Percentiles rank a stretch among this genome's conserved stretches.
Conservation (phyloP, 805 yeast species). For the Saccharomycopsis sp. region DNA sequence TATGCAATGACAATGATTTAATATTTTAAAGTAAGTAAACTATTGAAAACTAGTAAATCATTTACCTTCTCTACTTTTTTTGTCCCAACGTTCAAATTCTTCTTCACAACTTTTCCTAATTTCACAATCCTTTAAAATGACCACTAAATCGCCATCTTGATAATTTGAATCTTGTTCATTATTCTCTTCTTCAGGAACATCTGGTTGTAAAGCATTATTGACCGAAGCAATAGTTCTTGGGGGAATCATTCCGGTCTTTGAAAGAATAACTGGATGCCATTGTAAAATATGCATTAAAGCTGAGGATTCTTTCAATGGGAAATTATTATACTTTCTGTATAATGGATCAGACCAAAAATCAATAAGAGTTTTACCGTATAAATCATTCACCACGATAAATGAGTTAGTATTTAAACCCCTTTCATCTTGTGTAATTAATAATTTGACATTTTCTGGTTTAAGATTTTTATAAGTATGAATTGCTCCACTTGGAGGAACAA, state of each 20-base stretch:
- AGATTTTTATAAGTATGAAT: constrained; percentile 59
- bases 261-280: constrained; percentile 84
- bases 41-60: too few species aligned
- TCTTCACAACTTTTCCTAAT: constrained; percentile 5
- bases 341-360: constrained; percentile 74
- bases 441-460: constrained; percentile 41
- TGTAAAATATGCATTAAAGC: constrained; percentile 81
- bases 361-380: constrained; percentile 54
- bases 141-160: constrained; percentile 57
- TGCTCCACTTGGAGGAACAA: constrained; percentile 57
- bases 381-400: constrained; percentile 59
- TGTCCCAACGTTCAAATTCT: too few species aligned
- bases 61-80: too few species aligned
- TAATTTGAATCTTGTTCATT: constrained; percentile 39
- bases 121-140: constrained; percentile 37
- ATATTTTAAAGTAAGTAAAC: too few species aligned
- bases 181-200: constrained; percentile 27
- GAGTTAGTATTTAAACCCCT: constrained; percentile 56
- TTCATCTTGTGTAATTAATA: constrained; percentile 63
- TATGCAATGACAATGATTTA: too few species aligned
- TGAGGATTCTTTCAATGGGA: constrained; percentile 44
- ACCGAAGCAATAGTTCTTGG: constrained; percentile 43
- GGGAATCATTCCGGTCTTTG: constrained; percentile 65
- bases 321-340: constrained; percentile 54
- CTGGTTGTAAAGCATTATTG: too few species aligned